Evolutionary conservation across 352 stramenopile genomes (phyloP).

Genomic region (Phytophthora hibernalis): DNA sequence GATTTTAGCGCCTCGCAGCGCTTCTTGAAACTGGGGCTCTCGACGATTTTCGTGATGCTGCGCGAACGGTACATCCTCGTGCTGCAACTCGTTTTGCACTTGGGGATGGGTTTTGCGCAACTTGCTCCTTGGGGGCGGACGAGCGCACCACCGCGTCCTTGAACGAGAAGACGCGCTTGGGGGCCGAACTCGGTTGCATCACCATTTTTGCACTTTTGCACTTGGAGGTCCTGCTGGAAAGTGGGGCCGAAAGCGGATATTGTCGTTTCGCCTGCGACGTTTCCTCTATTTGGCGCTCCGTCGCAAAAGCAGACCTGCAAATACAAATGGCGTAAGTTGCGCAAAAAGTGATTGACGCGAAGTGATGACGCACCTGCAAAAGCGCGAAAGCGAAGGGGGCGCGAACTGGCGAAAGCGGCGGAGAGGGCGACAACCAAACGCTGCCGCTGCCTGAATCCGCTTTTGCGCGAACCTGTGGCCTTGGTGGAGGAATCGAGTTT

Average conservation of each 20-base stretch:
- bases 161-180: conserved; percentile 42
- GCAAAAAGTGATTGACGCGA: conserved; percentile 3
- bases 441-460: conserved; percentile 40
- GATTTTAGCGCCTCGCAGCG: conserved; percentile 49
- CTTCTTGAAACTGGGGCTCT: conserved; percentile 52
- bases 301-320: not conserved
- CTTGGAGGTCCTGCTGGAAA: conserved; percentile 1
- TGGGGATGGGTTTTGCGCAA: not conserved
- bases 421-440: conserved; percentile 47
- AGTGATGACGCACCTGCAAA: conserved; percentile 5
- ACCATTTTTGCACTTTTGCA: no score
- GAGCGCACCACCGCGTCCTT: conserved; percentile 44
- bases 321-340: not conserved
- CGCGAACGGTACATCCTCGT: conserved; percentile 37
- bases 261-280: not conserved
- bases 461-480: conserved; percentile 12
- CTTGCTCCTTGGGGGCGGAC: not conserved
- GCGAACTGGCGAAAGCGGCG: not conserved
- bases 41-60: conserved; percentile 47
- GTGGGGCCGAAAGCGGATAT: conserved; percentile 1
- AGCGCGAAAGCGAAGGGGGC: not conserved
- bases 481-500: conserved; percentile 18
- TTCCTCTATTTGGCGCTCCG: not conserved
- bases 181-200: conserved; percentile 16
- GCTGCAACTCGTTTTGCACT: conserved; percentile 2